A percentile compares a stretch with the other conserved stretches of the same genome.
phyloP scores from a whole-genome alignment of 1,139 yeast genomes.

The Pichia cactophila region DNA sequence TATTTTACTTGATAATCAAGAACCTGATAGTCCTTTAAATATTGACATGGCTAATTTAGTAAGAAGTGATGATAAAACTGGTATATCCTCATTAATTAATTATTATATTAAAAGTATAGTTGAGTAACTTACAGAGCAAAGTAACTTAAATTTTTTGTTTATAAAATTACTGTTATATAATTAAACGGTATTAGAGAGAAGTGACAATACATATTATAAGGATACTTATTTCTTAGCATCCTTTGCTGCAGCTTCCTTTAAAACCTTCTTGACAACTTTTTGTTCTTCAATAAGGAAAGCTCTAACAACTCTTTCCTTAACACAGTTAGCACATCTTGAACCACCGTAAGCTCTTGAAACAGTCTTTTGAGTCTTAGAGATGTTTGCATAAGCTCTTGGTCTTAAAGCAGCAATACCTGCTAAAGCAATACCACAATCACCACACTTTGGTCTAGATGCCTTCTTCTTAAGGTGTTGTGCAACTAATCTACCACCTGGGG shows the following conservation, averaged over 20 bases:
- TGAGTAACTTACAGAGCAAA: neutral
- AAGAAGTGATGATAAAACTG: constrained; percentile 47
- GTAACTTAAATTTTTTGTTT: neutral
- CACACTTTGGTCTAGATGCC: constrained; percentile 97
- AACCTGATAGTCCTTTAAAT: constrained; percentile 79
- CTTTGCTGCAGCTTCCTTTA: constrained; percentile 88
- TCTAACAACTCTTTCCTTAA: constrained; percentile 97
- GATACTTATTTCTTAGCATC: constrained; percentile 47
- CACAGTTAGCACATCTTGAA: constrained; percentile 96
- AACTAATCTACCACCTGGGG: constrained; percentile 98
- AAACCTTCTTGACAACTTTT: constrained; percentile 98
- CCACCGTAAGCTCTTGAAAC: constrained; percentile 99
- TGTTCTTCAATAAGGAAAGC: constrained; percentile 99
- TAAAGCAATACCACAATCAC: constrained; percentile 92
- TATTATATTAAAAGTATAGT: constrained; percentile 34
- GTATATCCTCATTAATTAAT: constrained; percentile 55
- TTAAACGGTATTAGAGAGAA: neutral
- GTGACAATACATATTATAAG: neutral
- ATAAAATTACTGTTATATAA: neutral
- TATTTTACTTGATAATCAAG: constrained; percentile 66
- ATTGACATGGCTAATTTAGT: constrained; percentile 78
- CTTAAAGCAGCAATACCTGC: constrained; percentile 91
- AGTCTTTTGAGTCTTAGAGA: constrained; percentile 94
- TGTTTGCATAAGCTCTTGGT: constrained; percentile 95
- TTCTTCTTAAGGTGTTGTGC: constrained; percentile 96